Evolutionary conservation across 495 filamentous ascomycete genomes (phyloP), one percentile per base, ranked within the genome.

Genomic region (Rostrohypoxylon terebratum): DNA sequence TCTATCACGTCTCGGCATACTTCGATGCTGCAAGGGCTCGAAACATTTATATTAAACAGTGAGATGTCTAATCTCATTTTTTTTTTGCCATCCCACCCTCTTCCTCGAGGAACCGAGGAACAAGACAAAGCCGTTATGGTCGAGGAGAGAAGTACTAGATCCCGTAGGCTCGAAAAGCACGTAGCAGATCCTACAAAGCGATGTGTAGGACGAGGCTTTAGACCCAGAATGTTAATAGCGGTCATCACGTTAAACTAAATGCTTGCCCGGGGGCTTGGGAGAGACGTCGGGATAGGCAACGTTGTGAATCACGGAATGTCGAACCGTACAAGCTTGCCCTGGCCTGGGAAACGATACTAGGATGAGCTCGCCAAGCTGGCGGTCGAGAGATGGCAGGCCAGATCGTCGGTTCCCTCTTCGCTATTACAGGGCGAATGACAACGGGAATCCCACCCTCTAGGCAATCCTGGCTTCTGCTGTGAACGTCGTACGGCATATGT

Each of bases 401-500:
- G 63, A 51, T 59, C 25, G 53, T 63, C 58, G 58, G 63, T 51
- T 70, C 66, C 48, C 47, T 66, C 71, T 33, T 66, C 28, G 31
- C n/a, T 58, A 62, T 48, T 55, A 64, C 50, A 69, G 57, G 61
- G 50, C 23, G 18, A 59, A 60, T 74, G 66, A 70, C 71, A 70
- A 62, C 71, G 62, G 66, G 53, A 63, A 23, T 63, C 40, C 68
- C 55, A 45, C 53, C 31, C 59, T 75, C 51, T 74, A 71, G n/a
- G n/a, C n/a, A n/a, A 67, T 68, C 66, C 53, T 72, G 60, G 63
- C 65, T 75, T 38, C 66, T 72, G 68, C 73, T 73, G 71, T 78
- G 53, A 44, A 23, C 31, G 76, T 78, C 40, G 57, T 68, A 78
- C 76, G 21, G 59, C 76, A 73, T 77, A 66, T 70, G 71, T 63